Base-by-base conservation (phyloP, 164 flowering plant species). In the Taxillus chinensis region DNA sequence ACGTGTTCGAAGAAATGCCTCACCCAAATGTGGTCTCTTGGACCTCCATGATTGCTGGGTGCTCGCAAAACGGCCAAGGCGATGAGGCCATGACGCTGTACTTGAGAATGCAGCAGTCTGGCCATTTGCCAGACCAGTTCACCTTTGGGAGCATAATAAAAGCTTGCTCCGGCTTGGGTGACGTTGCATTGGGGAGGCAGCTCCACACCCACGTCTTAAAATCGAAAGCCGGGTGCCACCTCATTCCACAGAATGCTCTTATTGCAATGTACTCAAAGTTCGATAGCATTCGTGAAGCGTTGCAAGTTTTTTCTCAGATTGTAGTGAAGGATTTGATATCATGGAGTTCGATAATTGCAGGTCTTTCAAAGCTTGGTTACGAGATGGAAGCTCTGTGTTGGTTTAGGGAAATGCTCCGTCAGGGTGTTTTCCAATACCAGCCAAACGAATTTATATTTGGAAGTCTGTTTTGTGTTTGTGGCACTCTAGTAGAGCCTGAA, bases 271-370 rank as follows among this genome's bases (percentile, higher is more conserved):
- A 86, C 62, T 72, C 78, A 1, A 86, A 80, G 70, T 73, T 73
- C 58, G 73, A 68, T 66, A 63, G 57, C 57, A 66, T 87, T 63
- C 60, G 50, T 37, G 74, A 72, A 69, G 90, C 93, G n/a, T 50
- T 53, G 12, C 45, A 61, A 51, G 77, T 83, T 15, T 87, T 83
- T 66, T 65, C 66, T 42, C 62, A 56, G 39, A 83, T 82, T 59
- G 60, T 41, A 45, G 41, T 15, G 3, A 87, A 79, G 72, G 86
- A 87, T 78, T 66, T 83, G 62, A 68, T 82, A 55, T 83, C 89
- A 16, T 87, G 90, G 93, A 78, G 90, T 70, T 79, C 90, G 7
- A 78, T 87, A 63, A 85, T 87, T 65, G 73, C 85, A 5, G 88
- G 83, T 53, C 78, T 78, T 70, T 71, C 80, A 14, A 80, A 85